Evolutionary conservation across 2,329 filamentous ascomycete species (phyloP).

Genomic region (Stachybotrys echinatus): DNA sequence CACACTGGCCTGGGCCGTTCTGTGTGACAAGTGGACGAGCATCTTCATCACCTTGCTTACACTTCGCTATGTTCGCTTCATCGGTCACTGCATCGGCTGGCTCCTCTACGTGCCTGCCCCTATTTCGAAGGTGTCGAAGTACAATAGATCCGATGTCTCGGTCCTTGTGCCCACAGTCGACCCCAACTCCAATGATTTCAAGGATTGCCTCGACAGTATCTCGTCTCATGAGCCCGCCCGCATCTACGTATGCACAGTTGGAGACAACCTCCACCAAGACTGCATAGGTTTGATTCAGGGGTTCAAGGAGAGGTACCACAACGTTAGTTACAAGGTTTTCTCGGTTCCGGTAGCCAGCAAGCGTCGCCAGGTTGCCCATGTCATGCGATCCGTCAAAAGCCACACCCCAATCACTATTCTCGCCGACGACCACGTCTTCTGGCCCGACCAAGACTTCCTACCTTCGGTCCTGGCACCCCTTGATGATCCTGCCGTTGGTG

Average conservation of each 20-base stretch:
- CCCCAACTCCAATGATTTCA: conserved; percentile 33
- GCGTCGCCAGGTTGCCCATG: conserved; percentile 39
- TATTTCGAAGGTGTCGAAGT: conserved; percentile 18
- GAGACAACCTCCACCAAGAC: conserved; percentile 15
- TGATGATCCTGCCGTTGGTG: conserved; percentile 39
- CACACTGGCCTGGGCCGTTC: conserved; percentile 6
- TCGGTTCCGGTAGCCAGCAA: conserved; percentile 35
- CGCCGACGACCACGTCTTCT: conserved; percentile 50
- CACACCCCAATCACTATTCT: conserved; percentile 39
- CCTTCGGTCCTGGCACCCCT: conserved; percentile 35
- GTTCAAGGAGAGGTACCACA: conserved; percentile 1
- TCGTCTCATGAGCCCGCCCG: conserved; percentile 29
- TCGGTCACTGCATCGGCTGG: conserved; percentile 36
- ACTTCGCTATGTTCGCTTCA: conserved; percentile 37
- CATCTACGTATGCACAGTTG: conserved; percentile 41
- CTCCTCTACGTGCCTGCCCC: conserved; percentile 31
- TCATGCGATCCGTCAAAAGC: conserved; percentile 26
- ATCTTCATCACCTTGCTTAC: conserved; percentile 23
- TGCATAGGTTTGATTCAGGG: conserved; percentile 10
- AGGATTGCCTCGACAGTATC: conserved; percentile 32
- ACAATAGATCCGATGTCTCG: conserved; percentile 35
- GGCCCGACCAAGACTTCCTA: conserved; percentile 36
- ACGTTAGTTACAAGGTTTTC: conserved; percentile 22
- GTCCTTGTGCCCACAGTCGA: conserved; percentile 48
- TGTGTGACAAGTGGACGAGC: conserved; percentile 9